Conservation (phyloP, 2,329 filamentous ascomycete genomes). For the Fusarium aywerte region DNA sequence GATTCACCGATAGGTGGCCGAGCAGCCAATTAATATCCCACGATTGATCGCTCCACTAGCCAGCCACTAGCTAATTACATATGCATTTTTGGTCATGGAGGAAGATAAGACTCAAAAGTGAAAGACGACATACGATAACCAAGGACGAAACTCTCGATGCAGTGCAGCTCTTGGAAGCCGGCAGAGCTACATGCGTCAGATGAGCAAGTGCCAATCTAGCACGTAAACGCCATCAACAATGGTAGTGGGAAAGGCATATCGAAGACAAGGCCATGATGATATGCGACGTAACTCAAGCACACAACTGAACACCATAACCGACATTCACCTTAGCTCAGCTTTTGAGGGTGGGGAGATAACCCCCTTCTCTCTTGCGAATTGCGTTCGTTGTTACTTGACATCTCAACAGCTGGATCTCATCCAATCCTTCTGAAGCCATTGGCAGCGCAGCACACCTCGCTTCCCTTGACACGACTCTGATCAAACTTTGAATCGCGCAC, state of each 20-base stretch:
- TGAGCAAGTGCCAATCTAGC: slow-evolving; percentile 26
- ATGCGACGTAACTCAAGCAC: slow-evolving; percentile 21
- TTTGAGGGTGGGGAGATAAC: not conserved
- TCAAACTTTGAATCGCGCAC: slow-evolving; percentile 29
- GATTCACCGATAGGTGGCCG: slow-evolving; percentile 5
- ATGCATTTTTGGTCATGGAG: slow-evolving; percentile 1
- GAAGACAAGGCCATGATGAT: slow-evolving; percentile 20
- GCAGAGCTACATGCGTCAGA: slow-evolving; percentile 26
- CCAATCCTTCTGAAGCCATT: slow-evolving; percentile 17
- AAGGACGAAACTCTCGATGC: not conserved
- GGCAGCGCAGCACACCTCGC: slow-evolving; percentile 18
- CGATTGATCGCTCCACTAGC: slow-evolving; percentile 20
- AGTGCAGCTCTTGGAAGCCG: slow-evolving; percentile 9
- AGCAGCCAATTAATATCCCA: not conserved
- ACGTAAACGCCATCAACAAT: slow-evolving; percentile 13
- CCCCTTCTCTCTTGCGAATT: not conserved
- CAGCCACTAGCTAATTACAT: not conserved
- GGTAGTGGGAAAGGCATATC: slow-evolving; percentile 15
- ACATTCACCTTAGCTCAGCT: slow-evolving; percentile 2
- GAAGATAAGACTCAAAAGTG: not conserved
- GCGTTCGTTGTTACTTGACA: slow-evolving; percentile 14
- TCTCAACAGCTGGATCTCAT: not conserved
- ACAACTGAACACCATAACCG: slow-evolving; percentile 11
- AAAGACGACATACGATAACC: not conserved
- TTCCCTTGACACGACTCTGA: slow-evolving; percentile 35